Base-by-base conservation (phyloP, 2,329 filamentous ascomycete species). In the Colletotrichum sp. region DNA sequence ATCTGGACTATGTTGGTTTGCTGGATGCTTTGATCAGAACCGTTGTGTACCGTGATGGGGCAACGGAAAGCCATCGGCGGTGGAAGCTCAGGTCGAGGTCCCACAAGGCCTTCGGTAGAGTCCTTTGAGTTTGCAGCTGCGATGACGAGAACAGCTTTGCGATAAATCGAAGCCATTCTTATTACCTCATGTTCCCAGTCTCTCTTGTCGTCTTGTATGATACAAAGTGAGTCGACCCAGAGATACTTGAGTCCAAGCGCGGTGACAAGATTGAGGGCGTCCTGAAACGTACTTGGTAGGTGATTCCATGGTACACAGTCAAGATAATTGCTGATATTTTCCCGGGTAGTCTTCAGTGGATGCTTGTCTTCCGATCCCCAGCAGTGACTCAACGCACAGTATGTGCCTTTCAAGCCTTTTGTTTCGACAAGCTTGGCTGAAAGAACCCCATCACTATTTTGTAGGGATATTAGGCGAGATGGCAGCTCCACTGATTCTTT, bases 401-500 rank as follows among this genome's bases (percentile, higher is more conserved):
- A 44, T 3, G 39, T n/a, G 8, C 39, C 39, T 44, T 44, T 44
- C 39, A 44, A 44, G 39, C 39, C 39, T 44, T 19, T 44, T 5
- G 39, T 44, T 5, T 44, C 39, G 16, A 44, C 2, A 3, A 44
- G 39, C 5, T 11, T 44, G 5, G 16, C 16, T 19, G 39, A 44
- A 6, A 44, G 39, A 44, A 44, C 8, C 39, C 39, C 36, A 44
- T 2, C 16, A 5, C 11, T 0, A 19, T 19, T 0, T 19, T 44
- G 36, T 5, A 44, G 0, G 5, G 16, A 19, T 44, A 44, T 44
- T 0, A 44, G 0, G 9, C 36, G 8, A 44, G 39, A 44, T 11
- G 39, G 39, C 2, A 44, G 19, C 16, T 44, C 8, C 0, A 19
- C 4, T 19, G 16, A 1, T 4, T 39, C 16, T 0, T 5, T 2